Percentiles rank a stretch among this genome's conserved stretches.
Conservation (phyloP, 768 basidiomycete genomes). For the Leccinum subtestaceum region DNA sequence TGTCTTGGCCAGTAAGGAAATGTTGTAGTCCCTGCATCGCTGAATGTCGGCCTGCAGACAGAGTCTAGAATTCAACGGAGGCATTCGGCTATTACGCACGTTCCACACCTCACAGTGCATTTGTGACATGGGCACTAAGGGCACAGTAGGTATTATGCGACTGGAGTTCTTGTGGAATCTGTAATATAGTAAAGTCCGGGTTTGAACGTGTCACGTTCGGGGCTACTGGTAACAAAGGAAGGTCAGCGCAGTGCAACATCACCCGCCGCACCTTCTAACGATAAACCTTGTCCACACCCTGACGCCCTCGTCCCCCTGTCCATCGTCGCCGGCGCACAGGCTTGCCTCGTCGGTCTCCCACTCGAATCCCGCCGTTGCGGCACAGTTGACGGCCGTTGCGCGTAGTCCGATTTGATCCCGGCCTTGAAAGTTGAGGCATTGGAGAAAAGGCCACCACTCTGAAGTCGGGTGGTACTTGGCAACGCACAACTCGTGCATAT, state of each 20-base stretch:
- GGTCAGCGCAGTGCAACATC: conserved; percentile 37
- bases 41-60: conserved; percentile 13
- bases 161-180: conserved; percentile 65
- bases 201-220: conserved; percentile 61
- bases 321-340: conserved; percentile 59
- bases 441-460: conserved; percentile 80
- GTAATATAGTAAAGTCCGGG: conserved; percentile 53
- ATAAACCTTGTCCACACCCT: conserved; percentile 11
- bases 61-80: conserved; percentile 36
- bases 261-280: not conserved
- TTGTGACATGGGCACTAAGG: conserved; percentile 62
- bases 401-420: conserved; percentile 61
- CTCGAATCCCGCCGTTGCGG: conserved; percentile 57
- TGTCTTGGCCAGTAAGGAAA: conserved; percentile 40
- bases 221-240: conserved; percentile 47
- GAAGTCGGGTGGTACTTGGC: conserved; percentile 51
- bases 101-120: conserved; percentile 67
- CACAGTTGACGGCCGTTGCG: conserved; percentile 65
- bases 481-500: conserved; percentile 86
- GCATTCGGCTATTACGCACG: conserved; percentile 49
- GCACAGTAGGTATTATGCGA: conserved; percentile 43
- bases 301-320: conserved; percentile 59
- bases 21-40: conserved; percentile 20
- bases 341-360: conserved; percentile 63
- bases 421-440: conserved; percentile 73